A percentile compares a stretch with the other conserved stretches of the same genome.
Evolutionary conservation across 345 rosid genomes (phyloP).

Genomic region (Noccaea bulbosa): DNA sequence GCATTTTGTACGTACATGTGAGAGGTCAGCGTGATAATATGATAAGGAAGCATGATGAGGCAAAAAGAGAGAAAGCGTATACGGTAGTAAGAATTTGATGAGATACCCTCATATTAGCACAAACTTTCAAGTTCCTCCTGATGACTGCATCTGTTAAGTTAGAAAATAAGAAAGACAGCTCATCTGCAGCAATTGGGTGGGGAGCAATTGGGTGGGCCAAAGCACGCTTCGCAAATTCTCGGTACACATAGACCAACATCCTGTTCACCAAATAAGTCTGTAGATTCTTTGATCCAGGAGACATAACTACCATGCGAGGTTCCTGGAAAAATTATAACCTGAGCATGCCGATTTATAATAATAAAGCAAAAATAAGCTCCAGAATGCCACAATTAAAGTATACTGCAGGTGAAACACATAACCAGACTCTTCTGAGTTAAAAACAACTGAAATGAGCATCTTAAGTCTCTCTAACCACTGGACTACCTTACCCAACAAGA

Average conservation of each 20-base stretch:
- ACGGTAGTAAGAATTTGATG: conserved; percentile 18
- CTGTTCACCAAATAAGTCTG: conserved; percentile 73
- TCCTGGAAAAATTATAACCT: conserved; percentile 57
- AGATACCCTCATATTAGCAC: conserved; percentile 72
- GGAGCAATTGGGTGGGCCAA: conserved; percentile 58
- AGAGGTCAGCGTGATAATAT: conserved; percentile 27
- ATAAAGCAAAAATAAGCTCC: conserved; percentile 25
- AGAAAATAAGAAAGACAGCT: conserved; percentile 68
- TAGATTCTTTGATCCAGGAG: conserved; percentile 85
- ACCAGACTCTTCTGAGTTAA: conserved; percentile 15
- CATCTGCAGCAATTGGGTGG: conserved; percentile 74
- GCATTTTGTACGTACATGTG: conserved; percentile 42
- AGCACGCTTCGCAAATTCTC: conserved; percentile 71
- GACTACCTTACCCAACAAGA: conserved; percentile 26
- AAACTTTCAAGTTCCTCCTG: conserved; percentile 72
- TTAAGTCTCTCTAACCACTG: conserved; percentile 13
- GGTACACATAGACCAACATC: conserved; percentile 78
- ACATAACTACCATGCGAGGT: conserved; percentile 91
- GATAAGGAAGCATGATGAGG: conserved; percentile 34
- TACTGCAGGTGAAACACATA: conserved; percentile 18
- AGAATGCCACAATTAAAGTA: conserved; percentile 14
- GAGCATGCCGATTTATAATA: conserved; percentile 10
- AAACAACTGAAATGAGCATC: conserved; percentile 21
- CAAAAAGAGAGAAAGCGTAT: conserved; percentile 38
- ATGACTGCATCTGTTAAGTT: conserved; percentile 67